phyloP scores from a whole-genome alignment of 1,284 basidiomycete species.

The Apiotrichum veenhuisii region DNA sequence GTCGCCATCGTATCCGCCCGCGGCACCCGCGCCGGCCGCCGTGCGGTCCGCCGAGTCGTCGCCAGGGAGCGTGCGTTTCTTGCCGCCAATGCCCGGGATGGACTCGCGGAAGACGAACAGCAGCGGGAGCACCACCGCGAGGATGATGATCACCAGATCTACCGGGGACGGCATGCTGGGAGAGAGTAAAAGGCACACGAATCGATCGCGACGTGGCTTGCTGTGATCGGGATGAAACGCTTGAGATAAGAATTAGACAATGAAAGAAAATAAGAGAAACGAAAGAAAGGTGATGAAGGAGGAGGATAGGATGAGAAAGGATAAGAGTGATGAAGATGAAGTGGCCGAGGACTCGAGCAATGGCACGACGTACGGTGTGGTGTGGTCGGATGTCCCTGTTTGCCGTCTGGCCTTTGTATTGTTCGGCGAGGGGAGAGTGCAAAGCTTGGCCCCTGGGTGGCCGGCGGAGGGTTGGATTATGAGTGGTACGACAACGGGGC shows the following conservation, averaged over 20 bases:
- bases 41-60: slow-evolving; percentile 6
- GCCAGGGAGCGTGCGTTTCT: slow-evolving; percentile 5
- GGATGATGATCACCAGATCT: slow-evolving; percentile 39
- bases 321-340: too few species aligned
- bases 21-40: slow-evolving; percentile 1
- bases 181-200: neutral
- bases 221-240: neutral
- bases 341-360: too few species aligned
- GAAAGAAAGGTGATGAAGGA: neutral
- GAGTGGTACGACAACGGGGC: too few species aligned
- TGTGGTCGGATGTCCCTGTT: too few species aligned
- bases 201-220: too few species aligned
- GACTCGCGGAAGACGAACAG: slow-evolving; percentile 44
- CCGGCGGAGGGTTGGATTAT: too few species aligned
- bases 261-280: neutral
- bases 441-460: too few species aligned
- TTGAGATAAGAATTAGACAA: neutral
- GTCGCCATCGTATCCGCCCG: slow-evolving; percentile 58
- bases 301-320: neutral
- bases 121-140: slow-evolving; percentile 42
- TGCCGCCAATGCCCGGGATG: slow-evolving; percentile 43
- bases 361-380: too few species aligned
- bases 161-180: slow-evolving; percentile 41
- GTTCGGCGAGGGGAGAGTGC: too few species aligned
- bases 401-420: too few species aligned